Evolutionary conservation across 2,329 filamentous ascomycete genomes (phyloP).

Genomic region (Pseudocercospora vitis): DNA sequence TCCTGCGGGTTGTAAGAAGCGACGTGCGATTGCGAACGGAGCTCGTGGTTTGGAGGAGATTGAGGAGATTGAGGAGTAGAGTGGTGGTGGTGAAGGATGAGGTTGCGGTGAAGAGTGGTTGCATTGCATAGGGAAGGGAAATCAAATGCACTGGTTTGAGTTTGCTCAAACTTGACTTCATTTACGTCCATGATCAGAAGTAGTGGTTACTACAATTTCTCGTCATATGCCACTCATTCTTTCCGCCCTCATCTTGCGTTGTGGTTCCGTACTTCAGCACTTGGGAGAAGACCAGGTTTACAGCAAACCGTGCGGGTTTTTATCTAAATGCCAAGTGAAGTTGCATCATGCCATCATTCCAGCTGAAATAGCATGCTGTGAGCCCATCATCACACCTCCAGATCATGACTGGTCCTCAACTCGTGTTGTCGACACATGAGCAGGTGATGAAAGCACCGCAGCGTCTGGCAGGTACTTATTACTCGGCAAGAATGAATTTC

Average conservation of each 20-base stretch:
- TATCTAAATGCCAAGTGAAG: too few species aligned
- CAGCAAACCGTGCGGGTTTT: too few species aligned
- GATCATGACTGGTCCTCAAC: conserved; percentile 40
- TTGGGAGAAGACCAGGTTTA: too few species aligned
- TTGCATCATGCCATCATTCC: too few species aligned
- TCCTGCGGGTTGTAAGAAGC: conserved; percentile 1
- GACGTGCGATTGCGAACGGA: neutral
- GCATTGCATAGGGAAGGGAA: conserved; percentile 49
- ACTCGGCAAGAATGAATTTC: conserved; percentile 41
- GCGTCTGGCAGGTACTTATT: conserved; percentile 42
- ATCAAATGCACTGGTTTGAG: too few species aligned
- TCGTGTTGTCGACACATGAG: conserved; percentile 42
- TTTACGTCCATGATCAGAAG: too few species aligned
- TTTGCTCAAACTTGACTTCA: too few species aligned
- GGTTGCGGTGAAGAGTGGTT: conserved; percentile 52
- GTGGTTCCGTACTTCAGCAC: too few species aligned
- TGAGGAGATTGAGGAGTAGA: neutral
- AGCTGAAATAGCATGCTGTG: too few species aligned
- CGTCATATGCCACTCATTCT: too few species aligned
- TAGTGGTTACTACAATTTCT: too few species aligned
- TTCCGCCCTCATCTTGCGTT: too few species aligned
- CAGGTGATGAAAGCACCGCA: conserved; percentile 33
- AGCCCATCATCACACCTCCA: conserved; percentile 47
- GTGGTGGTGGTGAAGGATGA: conserved; percentile 52
- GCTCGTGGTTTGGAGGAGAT: neutral